Conservation (phyloP, 108 stramenopile genomes). For the Cyclostephanos invisitatus region DNA sequence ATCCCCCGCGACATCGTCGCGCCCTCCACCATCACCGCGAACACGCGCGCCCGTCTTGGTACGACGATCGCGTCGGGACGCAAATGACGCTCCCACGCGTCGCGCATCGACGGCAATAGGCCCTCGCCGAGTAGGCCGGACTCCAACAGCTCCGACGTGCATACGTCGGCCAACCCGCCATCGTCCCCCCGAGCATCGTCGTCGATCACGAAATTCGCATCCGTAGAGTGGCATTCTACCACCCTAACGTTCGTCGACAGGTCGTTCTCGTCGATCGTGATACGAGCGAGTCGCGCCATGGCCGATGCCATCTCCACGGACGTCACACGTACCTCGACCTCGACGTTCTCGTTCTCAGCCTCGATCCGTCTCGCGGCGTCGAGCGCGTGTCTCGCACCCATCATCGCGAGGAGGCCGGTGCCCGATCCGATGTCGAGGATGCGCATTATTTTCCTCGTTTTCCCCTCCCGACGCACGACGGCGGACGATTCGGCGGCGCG, state of each 20-base stretch:
- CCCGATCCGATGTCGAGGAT: slow-evolving; percentile 84
- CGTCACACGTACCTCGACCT: slow-evolving; percentile 36
- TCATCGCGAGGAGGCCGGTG: slow-evolving; percentile 78
- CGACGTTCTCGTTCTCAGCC: neutral
- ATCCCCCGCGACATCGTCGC: neutral
- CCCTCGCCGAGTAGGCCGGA: slow-evolving; percentile 82
- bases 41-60: slow-evolving; percentile 68
- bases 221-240: slow-evolving; percentile 69
- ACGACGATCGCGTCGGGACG: slow-evolving; percentile 65
- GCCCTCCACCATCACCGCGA: slow-evolving; percentile 59
- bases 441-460: slow-evolving; percentile 18
- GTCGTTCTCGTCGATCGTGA: slow-evolving; percentile 58
- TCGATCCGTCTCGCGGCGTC: neutral
- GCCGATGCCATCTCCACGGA: slow-evolving; percentile 81
- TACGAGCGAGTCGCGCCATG: slow-evolving; percentile 70
- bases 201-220: slow-evolving; percentile 42
- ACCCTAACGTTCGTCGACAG: slow-evolving; percentile 43
- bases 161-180: slow-evolving; percentile 40
- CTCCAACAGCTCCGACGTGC: slow-evolving; percentile 85
- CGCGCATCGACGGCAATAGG: slow-evolving; percentile 70
- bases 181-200: neutral
- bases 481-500: neutral
- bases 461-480: neutral
- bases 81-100: slow-evolving; percentile 83
- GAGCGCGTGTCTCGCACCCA: slow-evolving; percentile 52